Evolutionary conservation across 331 rosid species (phyloP), one percentile per base, ranked within the genome.

Genomic region (Pyrus hybrid): DNA sequence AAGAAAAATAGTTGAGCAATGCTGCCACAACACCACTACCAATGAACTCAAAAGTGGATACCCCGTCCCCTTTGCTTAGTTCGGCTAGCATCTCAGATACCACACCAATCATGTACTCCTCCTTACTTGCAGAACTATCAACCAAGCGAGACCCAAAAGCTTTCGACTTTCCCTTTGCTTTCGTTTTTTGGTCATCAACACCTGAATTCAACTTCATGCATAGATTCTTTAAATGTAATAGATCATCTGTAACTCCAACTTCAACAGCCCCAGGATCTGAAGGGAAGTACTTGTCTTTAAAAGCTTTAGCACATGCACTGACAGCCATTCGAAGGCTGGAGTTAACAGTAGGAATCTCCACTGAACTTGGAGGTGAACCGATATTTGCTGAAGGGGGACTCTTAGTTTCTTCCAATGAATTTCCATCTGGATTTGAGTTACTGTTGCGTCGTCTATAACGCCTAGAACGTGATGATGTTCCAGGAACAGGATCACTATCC

Each of bases 11-110:
- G 75, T 92, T 87, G 57, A 95, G 90, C 90, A 95, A 76, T 66
- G 97, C 91, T 28, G 90, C 89, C 60, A 95, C 89, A 68, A 88
- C 99, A 77, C 99, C 99, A 75, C 99, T 95, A 33, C 99, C 99
- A 69, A 92, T 89, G 77, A 95, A 95, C 85, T 95, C 99, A 88
- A 95, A 95, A 63, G 99, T 95, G 64, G 99, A 92, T 29, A 95
- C 99, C 74, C 99, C 99, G n/a, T 92, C 97, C 83, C 97, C 97
- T 82, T 95, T 95, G 77, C 97, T 83, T 70, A 95, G 96, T 82
- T 95, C 99, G 73, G 79, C 79, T 63, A 95, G 90, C 94, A 95
- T 88, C 85, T 92, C 97, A 74, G 90, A 87, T 69, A 95, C 79
- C 56, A 92, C 83, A 37, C 89, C 94, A 79, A 81, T 85, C 83